Evolutionary conservation across 768 basidiomycete species (phyloP).

Genomic region (Russula abietina): DNA sequence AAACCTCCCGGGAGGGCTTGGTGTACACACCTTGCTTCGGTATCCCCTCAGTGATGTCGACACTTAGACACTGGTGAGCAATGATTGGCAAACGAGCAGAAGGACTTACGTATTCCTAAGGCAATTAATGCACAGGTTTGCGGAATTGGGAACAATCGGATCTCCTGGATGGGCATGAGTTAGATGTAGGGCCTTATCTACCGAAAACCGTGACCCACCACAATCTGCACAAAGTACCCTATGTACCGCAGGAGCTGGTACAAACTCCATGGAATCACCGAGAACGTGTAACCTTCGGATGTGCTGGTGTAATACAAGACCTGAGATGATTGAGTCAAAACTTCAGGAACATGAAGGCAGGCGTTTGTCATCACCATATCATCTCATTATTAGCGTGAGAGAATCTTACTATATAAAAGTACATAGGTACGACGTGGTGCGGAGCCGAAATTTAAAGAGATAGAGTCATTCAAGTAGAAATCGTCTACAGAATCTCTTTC

Average conservation of each 20-base stretch:
- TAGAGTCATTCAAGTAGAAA: neutral
- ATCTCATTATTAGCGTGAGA: conserved; percentile 5
- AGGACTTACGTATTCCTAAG: conserved; percentile 72
- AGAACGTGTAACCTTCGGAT: neutral
- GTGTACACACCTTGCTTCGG: conserved; percentile 76
- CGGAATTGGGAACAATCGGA: conserved; percentile 86
- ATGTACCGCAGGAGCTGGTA: conserved; percentile 66
- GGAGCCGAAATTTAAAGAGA: conserved; percentile 1
- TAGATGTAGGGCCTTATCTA: neutral
- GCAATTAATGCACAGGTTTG: conserved; percentile 86
- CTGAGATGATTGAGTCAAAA: neutral
- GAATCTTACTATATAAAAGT: neutral
- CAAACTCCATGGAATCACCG: conserved; percentile 60
- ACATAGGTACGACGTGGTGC: neutral
- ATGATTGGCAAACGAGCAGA: neutral
- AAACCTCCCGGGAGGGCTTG: neutral
- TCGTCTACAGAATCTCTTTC: too few species aligned
- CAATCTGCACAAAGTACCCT: conserved; percentile 88
- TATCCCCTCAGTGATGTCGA: conserved; percentile 98
- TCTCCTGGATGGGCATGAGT: conserved; percentile 45
- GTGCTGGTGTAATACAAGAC: neutral
- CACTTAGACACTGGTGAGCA: conserved; percentile 37
- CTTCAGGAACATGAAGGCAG: neutral
- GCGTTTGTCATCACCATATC: neutral
- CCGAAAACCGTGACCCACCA: conserved; percentile 40